Percentiles rank a stretch among this genome's conserved stretches.
These are phyloP conservation scores for Calonectria fujianensis DNA, from an alignment of 2,329 filamentous ascomycete species.

Conservation along the genomic window DNA sequence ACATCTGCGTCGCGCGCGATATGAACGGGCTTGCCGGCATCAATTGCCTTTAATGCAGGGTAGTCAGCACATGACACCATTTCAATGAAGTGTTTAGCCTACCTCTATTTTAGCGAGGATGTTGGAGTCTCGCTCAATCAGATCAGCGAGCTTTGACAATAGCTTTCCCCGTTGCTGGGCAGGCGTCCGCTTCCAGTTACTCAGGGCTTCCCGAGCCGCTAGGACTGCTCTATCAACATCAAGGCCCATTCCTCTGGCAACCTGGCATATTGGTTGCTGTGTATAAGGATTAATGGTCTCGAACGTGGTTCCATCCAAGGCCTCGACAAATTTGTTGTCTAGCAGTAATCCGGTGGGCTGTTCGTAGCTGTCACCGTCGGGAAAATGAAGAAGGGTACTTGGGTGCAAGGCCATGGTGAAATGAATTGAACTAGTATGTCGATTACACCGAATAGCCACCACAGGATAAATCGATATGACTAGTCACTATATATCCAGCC, in stretches of 20 bases:
- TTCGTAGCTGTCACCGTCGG: background rate
- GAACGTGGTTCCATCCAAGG: background rate
- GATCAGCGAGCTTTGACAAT: background rate
- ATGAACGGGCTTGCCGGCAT: background rate
- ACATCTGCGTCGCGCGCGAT: constrained; percentile 7
- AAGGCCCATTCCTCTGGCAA: background rate
- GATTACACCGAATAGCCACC: background rate
- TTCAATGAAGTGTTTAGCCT: background rate
- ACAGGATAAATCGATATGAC: background rate
- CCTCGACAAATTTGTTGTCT: background rate
- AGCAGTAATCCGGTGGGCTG: background rate
- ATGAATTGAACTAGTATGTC: background rate
- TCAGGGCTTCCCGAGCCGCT: background rate
- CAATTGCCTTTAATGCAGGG: background rate
- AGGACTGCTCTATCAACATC: background rate
- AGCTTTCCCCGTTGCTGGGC: background rate
- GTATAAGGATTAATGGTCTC: background rate
- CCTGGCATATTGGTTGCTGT: background rate
- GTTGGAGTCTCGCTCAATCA: background rate
- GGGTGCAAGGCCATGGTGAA: background rate
- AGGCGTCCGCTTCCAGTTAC: background rate
- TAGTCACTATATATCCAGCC: background rate
- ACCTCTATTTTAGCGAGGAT: constrained; percentile 9
- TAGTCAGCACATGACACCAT: background rate
- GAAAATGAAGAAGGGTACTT: background rate